Base-by-base conservation (phyloP, 2,329 filamentous ascomycete species). In the Didymella exigua region DNA sequence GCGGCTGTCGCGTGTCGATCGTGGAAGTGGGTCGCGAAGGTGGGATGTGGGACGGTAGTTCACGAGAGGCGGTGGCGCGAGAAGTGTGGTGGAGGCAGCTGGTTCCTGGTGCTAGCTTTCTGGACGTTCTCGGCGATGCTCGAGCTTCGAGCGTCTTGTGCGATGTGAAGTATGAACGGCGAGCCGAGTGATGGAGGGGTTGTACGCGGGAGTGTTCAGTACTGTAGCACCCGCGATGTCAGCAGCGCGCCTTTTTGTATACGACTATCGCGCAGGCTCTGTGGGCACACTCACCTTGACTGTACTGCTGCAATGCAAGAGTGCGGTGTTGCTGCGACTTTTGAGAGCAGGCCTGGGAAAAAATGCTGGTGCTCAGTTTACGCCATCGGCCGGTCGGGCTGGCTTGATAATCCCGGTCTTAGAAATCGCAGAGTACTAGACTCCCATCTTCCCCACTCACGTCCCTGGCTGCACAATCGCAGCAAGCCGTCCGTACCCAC, bases 1-100 rank as follows among this genome's bases (percentile, higher is more conserved):
- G 62, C 60, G 62, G 60, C 51, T 48, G 46, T 65, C 56, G 69
- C 60, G 66, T 66, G 60, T 56, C 59, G 56, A 58, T 48, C 23
- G 63, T 49, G 56, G 49, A 54, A 55, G 60, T 59, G 61, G 53
- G 41, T 49, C 50, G 45, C 45, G 55, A 42, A 41, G 33, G 56
- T 61, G 53, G 56, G 59, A 60, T 60, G 54, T 55, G 57, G 46
- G 31, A 41, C 42, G 24, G 30, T 37, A 45, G 48, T 47, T 54
- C 64, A 56, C 49, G 50, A 51, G 43, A 40, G 53, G 37, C 26
- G 23, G 33, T 36, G 46, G 49, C 43, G 49, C 52, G 61, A 60
- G 18, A 14, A 26, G 18, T 30, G 16, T 41, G 3, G 29, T 16
- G 7, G 16, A n/a, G 13, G 19, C 33, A 21, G 23, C 16, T 27